Conservation (phyloP, 441 rosid species). For the Gossypium schwendimanii region DNA sequence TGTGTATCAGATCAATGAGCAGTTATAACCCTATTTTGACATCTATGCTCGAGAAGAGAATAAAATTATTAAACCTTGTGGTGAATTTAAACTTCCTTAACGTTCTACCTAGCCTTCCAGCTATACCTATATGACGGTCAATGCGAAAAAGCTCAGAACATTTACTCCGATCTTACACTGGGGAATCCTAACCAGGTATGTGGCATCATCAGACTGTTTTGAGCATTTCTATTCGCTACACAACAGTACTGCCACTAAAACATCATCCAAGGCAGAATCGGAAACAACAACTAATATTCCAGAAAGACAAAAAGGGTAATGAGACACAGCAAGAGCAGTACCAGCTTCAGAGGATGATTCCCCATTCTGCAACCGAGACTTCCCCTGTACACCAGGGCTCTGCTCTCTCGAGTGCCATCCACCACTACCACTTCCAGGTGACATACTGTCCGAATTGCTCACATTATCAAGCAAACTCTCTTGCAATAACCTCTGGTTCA, state of each 20-base stretch:
- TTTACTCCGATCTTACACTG: neutral
- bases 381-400: constrained; percentile 52
- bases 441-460: constrained; percentile 34
- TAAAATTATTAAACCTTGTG: neutral
- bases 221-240: too few relatives aligned
- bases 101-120: neutral
- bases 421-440: constrained; percentile 36
- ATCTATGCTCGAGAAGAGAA: neutral
- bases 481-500: constrained; percentile 36
- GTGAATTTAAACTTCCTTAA: neutral
- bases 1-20: neutral
- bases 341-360: constrained; percentile 6
- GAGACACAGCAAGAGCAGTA: neutral
- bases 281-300: neutral
- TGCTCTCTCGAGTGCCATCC: constrained; percentile 37
- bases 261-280: neutral
- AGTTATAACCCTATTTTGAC: neutral
- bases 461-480: constrained; percentile 37
- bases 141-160: neutral
- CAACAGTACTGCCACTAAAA: neutral
- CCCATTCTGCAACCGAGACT: constrained; percentile 46
- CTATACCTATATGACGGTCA: neutral
- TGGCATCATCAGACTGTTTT: neutral
- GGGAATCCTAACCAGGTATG: neutral
- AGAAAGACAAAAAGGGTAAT: neutral